phyloP scores from a whole-genome alignment of 1,139 yeast species.

The Nadsonia starkeyi-henricii region DNA sequence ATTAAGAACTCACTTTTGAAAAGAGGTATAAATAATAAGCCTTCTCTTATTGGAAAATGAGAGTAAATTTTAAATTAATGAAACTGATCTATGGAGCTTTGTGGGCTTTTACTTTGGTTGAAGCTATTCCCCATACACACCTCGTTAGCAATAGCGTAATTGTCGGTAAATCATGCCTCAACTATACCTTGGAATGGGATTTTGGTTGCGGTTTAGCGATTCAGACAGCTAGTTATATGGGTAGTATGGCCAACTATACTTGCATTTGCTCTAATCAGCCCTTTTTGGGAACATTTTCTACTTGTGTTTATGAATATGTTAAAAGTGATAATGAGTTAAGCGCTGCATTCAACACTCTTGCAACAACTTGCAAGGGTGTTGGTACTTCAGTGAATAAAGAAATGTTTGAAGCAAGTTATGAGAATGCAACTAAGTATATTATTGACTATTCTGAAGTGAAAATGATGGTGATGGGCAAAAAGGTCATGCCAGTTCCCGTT shows the following conservation, averaged over 20 bases:
- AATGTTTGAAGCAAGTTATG: neutral
- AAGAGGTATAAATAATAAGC: too few species aligned
- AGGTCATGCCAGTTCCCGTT: neutral
- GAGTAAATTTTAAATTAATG: too few species aligned
- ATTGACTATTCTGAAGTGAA: neutral
- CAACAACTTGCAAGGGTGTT: neutral
- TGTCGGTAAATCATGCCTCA: neutral
- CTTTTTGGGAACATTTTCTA: neutral
- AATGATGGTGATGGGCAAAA: neutral
- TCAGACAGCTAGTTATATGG: neutral
- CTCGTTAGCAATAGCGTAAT: neutral
- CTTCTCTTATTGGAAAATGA: too few species aligned
- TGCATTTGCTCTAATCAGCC: neutral
- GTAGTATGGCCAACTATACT: neutral
- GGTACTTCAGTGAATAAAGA: neutral
- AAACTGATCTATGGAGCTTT: too few species aligned
- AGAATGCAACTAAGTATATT: neutral
- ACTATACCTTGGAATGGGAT: neutral
- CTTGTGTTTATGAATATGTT: neutral
- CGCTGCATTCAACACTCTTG: neutral
- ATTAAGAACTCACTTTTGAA: too few species aligned
- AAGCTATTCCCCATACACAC: neutral
- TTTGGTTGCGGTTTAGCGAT: neutral
- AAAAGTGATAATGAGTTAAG: neutral
- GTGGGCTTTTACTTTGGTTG: neutral